Evolutionary conservation across 1,139 yeast species (phyloP).

Genomic region (Yamadazyma friedrichii): DNA sequence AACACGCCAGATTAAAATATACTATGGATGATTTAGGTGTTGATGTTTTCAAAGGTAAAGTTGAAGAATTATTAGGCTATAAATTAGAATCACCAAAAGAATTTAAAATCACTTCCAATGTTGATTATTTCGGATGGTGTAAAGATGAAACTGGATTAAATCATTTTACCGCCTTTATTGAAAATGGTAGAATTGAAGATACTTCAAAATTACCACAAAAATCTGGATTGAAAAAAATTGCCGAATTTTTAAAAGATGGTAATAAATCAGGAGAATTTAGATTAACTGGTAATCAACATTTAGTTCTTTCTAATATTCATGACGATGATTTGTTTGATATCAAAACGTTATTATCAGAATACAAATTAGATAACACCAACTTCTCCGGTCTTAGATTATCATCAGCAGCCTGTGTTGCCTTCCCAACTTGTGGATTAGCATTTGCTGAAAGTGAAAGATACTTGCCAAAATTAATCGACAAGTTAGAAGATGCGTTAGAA

Average conservation of each 20-base stretch:
- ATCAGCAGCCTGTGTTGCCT: conserved; percentile 96
- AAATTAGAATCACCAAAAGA: conserved; percentile 68
- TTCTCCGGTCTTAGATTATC: conserved; percentile 84
- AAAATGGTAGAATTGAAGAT: conserved; percentile 95
- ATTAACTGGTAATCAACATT: conserved; percentile 94
- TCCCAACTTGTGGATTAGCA: conserved; percentile 98
- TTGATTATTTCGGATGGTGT: conserved; percentile 93
- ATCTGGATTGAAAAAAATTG: conserved; percentile 79
- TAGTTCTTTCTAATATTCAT: conserved; percentile 68
- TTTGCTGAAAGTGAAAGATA: conserved; percentile 99
- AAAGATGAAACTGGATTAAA: conserved; percentile 84
- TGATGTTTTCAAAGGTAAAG: conserved; percentile 73
- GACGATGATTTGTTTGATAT: conserved; percentile 65
- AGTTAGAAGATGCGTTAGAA: conserved; percentile 81
- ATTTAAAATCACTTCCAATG: conserved; percentile 79
- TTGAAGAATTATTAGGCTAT: conserved; percentile 81
- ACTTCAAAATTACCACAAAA: conserved; percentile 89
- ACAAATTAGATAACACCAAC: conserved; percentile 80
- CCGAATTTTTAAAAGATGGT: conserved; percentile 50
- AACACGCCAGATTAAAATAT: conserved; percentile 96
- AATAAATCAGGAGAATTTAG: conserved; percentile 78
- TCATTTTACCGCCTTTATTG: conserved; percentile 92
- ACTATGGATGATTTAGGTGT: conserved; percentile 91
- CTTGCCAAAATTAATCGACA: conserved; percentile 77
- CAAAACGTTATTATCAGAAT: conserved; percentile 64